phyloP scores from a whole-genome alignment of 768 basidiomycete genomes.

The Suillus cothurnatus region DNA sequence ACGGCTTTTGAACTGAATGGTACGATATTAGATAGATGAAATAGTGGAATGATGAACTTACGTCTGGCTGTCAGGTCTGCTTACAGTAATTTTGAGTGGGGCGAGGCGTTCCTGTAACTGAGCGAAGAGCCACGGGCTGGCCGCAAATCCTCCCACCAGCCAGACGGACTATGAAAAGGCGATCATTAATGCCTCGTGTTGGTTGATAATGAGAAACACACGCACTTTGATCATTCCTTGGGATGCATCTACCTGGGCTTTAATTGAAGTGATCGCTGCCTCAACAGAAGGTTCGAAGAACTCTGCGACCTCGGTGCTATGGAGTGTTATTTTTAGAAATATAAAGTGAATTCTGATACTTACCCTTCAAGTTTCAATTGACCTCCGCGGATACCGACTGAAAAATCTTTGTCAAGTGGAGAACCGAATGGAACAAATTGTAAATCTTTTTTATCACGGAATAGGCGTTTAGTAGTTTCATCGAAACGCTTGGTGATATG shows the following conservation, averaged over 20 bases:
- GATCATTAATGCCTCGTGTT: slow-evolving; percentile 10
- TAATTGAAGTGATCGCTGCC: slow-evolving; percentile 71
- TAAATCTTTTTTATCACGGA: slow-evolving; percentile 64
- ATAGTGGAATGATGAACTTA: slow-evolving; percentile 34
- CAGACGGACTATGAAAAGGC: slow-evolving; percentile 63
- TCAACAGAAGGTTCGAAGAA: slow-evolving; percentile 81
- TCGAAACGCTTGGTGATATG: slow-evolving; percentile 82
- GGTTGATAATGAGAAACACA: slow-evolving; percentile 24
- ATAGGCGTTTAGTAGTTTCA: slow-evolving; percentile 80
- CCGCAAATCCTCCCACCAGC: slow-evolving; percentile 82
- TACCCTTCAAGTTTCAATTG: slow-evolving; percentile 74
- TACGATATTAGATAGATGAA: slow-evolving; percentile 11
- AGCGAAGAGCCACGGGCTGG: slow-evolving; percentile 77
- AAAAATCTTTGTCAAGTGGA: slow-evolving; percentile 70
- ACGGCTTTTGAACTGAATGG: slow-evolving; percentile 76
- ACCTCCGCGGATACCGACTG: slow-evolving; percentile 72
- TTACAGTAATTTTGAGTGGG: slow-evolving; percentile 59
- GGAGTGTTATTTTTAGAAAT: slow-evolving; percentile 1
- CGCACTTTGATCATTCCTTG: slow-evolving; percentile 64
- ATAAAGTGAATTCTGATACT: no score
- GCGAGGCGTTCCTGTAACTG: slow-evolving; percentile 73
- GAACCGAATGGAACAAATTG: slow-evolving; percentile 80
- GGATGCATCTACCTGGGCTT: slow-evolving; percentile 68
- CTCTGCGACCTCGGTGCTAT: slow-evolving; percentile 57
- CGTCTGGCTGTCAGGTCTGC: slow-evolving; percentile 81